phyloP scores from a whole-genome alignment of 2,329 filamentous ascomycete species.

The Diaporthe longicolla region DNA sequence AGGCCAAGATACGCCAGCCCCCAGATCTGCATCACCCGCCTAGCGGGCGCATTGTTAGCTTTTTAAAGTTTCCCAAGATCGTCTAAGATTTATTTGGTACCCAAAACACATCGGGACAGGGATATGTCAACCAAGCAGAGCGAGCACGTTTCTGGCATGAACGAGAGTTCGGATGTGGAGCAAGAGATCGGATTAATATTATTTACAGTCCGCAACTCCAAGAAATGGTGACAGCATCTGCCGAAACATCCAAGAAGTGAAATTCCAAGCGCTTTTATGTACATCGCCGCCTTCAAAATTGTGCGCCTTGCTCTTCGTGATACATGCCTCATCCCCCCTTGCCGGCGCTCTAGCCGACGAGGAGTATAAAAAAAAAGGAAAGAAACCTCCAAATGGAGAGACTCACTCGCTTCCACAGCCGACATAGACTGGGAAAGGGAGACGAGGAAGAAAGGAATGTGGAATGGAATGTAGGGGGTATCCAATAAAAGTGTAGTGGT shows the following conservation, averaged over 20 bases:
- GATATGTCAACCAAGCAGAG: background rate
- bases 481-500: slow-evolving; percentile 32
- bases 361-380: background rate
- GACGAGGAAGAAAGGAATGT: background rate
- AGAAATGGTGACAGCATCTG: background rate
- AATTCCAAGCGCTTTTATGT: slow-evolving; percentile 6
- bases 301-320: slow-evolving; percentile 25
- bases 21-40: slow-evolving; percentile 15
- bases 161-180: background rate
- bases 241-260: background rate
- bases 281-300: background rate
- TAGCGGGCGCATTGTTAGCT: background rate
- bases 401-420: background rate
- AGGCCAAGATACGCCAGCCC: background rate
- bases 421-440: background rate
- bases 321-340: slow-evolving; percentile 18
- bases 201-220: slow-evolving; percentile 17
- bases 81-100: background rate
- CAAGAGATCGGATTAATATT: slow-evolving; percentile 14
- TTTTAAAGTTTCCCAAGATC: background rate
- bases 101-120: too few relatives aligned
- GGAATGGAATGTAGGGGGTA: slow-evolving; percentile 21
- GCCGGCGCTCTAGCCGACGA: slow-evolving; percentile 3
- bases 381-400: background rate
- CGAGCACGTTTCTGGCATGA: background rate